A percentile compares a stretch with the other conserved stretches of the same genome.
Conservation (phyloP, 1,284 basidiomycete species). For the Malassezia equina region DNA sequence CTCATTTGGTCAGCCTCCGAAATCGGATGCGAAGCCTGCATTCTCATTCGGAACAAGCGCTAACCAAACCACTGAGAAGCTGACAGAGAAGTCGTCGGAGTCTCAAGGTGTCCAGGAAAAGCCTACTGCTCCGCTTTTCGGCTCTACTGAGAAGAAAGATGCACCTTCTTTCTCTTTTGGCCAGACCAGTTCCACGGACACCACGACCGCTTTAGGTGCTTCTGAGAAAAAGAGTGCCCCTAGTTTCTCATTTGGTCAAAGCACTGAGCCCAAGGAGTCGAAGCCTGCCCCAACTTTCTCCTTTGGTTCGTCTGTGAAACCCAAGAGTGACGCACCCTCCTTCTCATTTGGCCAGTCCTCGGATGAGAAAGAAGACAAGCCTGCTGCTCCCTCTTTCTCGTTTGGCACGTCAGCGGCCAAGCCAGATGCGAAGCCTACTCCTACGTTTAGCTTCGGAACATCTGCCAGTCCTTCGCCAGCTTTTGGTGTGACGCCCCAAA, state of each 20-base stretch:
- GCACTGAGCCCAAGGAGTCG: background rate
- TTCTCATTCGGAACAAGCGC: conserved; percentile 13
- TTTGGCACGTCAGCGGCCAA: background rate
- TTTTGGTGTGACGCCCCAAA: background rate
- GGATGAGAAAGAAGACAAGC: conserved; percentile 2
- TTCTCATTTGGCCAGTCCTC: conserved; percentile 10
- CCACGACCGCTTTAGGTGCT: conserved; percentile 12
- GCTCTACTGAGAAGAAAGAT: background rate
- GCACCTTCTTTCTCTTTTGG: conserved; percentile 10
- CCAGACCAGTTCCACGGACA: background rate
- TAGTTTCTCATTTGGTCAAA: conserved; percentile 9
- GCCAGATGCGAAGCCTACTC: background rate
- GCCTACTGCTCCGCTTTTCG: background rate
- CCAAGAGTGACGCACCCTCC: conserved; percentile 4
- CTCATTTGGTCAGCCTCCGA: background rate
- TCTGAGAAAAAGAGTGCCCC: conserved; percentile 12
- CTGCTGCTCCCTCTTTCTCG: background rate
- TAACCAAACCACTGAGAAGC: background rate
- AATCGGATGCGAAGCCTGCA: background rate
- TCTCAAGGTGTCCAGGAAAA: background rate
- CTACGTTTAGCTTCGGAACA: background rate
- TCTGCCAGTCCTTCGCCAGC: background rate
- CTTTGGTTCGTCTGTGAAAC: background rate
- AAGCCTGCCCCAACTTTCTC: background rate
- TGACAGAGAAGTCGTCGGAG: conserved; percentile 7